Conservation (phyloP, 768 basidiomycete species). For the Myochromella boudieri region DNA sequence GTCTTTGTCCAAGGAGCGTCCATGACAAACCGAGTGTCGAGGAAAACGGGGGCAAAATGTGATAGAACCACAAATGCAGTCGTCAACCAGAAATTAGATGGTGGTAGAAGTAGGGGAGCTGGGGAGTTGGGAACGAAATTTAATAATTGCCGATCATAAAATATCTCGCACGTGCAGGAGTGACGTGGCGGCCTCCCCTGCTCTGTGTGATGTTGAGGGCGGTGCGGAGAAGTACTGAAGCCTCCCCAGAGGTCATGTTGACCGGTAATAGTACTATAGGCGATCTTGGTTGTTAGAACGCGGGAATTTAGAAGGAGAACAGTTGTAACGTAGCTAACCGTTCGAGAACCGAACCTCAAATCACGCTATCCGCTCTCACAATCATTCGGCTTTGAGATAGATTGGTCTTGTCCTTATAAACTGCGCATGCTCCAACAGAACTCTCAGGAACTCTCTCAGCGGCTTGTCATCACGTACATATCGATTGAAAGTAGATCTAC, state of each 20-base stretch:
- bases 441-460: too few relatives aligned
- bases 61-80: constrained; percentile 11
- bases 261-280: not conserved
- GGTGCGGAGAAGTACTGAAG: not conserved
- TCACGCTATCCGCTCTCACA: constrained; percentile 33
- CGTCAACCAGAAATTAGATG: constrained; percentile 8
- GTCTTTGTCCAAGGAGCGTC: constrained; percentile 80
- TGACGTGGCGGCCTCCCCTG: constrained; percentile 42
- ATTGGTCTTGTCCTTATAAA: not conserved
- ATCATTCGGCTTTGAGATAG: not conserved
- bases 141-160: constrained; percentile 17
- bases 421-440: too few relatives aligned
- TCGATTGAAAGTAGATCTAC: too few relatives aligned
- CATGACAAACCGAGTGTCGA: constrained; percentile 36
- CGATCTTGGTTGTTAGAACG: constrained; percentile 1
- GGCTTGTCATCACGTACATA: too few relatives aligned
- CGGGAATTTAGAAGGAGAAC: not conserved
- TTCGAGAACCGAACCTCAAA: constrained; percentile 11
- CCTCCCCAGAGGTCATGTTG: not conserved
- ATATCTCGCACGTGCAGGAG: constrained; percentile 33
- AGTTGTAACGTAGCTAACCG: constrained; percentile 1
- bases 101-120: not conserved
- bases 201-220: too few relatives aligned
- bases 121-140: constrained; percentile 2
- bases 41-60: constrained; percentile 14